Base-by-base conservation (phyloP, 139 green algal species). In the Coccomyxa sp. region DNA sequence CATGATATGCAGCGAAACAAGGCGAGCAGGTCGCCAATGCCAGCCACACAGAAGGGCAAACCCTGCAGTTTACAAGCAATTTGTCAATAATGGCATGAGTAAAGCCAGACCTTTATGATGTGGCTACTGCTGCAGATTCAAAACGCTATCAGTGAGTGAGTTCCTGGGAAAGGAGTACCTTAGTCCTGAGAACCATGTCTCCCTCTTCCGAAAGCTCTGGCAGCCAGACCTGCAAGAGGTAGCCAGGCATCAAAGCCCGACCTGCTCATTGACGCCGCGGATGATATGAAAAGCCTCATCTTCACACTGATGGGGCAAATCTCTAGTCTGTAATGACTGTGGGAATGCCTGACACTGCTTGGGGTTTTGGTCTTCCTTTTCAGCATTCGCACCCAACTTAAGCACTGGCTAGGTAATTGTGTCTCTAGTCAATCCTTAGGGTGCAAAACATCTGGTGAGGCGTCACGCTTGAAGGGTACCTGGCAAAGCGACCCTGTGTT, bases 1-100 rank as follows among this genome's bases (percentile, higher is more conserved):
- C 84, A 90, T n/a, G 82, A 89, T 44, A 90, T 88, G 82, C 84
- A 90, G 35, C 86, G 85, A 44, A 90, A 90, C 7, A 89, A 71
- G 1, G 86, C 86, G 27, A 90, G 79, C 12, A 90, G 71, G 40
- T 90, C 86, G 6, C 86, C 85, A n/a, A 82, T 36, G 38, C 86
- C 86, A 14, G 84, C 86, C 68, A 90, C 82, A 39, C 82, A 90
- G 69, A 87, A 90, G 22, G 86, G 86, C 76, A 89, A 55, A 34
- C 79, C 84, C 83, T 88, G 75, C 77, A 75, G 44, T 39, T 7
- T 14, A 9, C 44, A 81, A 18, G n/a, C 44, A 73, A 36, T 37
- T 29, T 73, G 12, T 27, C 64, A 37, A 34, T 68, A 37, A 27
- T 39, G 8, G n/a, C 12, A 35, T 27, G 18, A 27, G 6, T 34